Conservation (phyloP, 2,329 filamentous ascomycete species). For the Sporothrix dimorphospora region DNA sequence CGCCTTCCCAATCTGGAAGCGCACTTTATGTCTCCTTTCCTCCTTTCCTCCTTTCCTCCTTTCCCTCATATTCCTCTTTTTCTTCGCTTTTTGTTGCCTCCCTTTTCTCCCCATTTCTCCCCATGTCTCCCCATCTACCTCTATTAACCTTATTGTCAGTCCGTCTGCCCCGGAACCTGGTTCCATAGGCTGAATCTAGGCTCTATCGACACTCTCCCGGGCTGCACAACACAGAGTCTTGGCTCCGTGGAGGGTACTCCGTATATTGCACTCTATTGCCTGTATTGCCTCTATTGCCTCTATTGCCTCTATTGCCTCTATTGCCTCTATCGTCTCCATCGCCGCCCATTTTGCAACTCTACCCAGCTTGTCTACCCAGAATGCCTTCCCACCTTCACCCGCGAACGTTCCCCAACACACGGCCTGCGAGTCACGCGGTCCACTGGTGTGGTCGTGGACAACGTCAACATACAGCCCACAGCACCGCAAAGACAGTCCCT, state of each 20-base stretch:
- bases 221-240: constrained; percentile 5
- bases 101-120: background rate
- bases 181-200: constrained; percentile 25
- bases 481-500: background rate
- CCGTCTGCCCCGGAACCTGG: constrained; percentile 23
- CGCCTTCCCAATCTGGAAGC: constrained; percentile 1
- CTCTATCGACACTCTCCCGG: background rate
- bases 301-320: constrained; percentile 15
- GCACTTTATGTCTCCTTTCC: no score
- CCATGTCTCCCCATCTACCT: background rate
- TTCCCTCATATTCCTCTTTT: background rate
- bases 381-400: background rate
- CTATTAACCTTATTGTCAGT: constrained; percentile 12
- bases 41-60: background rate
- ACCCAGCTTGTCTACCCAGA: background rate
- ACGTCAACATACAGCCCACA: background rate
- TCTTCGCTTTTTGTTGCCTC: no score
- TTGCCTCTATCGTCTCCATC: background rate
- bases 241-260: background rate
- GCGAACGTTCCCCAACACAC: background rate
- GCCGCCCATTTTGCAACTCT: background rate
- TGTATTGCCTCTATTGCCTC: constrained; percentile 14
- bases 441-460: background rate
- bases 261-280: constrained; percentile 4
- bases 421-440: constrained; percentile 14